phyloP scores from a whole-genome alignment of 2,329 filamentous ascomycete genomes.

The Fusarium robinianum region DNA sequence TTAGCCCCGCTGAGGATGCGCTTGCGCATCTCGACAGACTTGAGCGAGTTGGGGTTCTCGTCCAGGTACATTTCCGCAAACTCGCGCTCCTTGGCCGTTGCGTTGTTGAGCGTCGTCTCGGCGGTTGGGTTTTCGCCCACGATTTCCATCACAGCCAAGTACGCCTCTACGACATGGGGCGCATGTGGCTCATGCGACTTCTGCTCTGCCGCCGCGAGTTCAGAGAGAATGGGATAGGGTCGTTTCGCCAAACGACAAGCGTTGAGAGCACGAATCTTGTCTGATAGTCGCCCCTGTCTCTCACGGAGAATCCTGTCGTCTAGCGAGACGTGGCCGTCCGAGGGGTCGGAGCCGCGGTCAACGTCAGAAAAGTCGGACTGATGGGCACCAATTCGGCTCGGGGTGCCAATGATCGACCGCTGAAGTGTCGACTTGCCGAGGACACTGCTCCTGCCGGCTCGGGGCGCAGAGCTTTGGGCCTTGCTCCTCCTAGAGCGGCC shows the following conservation, averaged over 20 bases:
- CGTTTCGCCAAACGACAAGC: slow-evolving; percentile 66
- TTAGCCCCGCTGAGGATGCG: slow-evolving; percentile 81
- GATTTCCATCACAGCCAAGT: slow-evolving; percentile 78
- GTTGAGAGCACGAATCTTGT: slow-evolving; percentile 80
- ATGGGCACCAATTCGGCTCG: slow-evolving; percentile 69
- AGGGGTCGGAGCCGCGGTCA: slow-evolving; percentile 58
- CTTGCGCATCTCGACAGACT: slow-evolving; percentile 71
- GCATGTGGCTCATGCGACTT: slow-evolving; percentile 72
- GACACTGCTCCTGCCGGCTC: slow-evolving; percentile 54
- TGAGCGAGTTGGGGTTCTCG: slow-evolving; percentile 67
- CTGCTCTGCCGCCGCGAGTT: slow-evolving; percentile 75
- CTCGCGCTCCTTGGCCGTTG: slow-evolving; percentile 72
- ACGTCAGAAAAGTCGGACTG: slow-evolving; percentile 70
- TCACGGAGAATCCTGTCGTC: slow-evolving; percentile 80
- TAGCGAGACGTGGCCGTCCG: slow-evolving; percentile 51
- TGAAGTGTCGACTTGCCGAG: slow-evolving; percentile 69
- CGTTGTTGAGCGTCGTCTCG: slow-evolving; percentile 62
- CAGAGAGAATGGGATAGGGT: slow-evolving; percentile 73
- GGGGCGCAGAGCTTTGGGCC: slow-evolving; percentile 55
- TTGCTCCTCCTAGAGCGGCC: slow-evolving; percentile 62
- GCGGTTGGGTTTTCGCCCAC: slow-evolving; percentile 71
- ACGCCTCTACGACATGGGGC: slow-evolving; percentile 78
- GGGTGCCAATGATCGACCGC: slow-evolving; percentile 84
- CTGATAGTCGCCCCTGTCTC: slow-evolving; percentile 81
- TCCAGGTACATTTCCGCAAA: slow-evolving; percentile 80